Conservation (phyloP, 2,329 filamentous ascomycete genomes). For the Fusarium luffae region DNA sequence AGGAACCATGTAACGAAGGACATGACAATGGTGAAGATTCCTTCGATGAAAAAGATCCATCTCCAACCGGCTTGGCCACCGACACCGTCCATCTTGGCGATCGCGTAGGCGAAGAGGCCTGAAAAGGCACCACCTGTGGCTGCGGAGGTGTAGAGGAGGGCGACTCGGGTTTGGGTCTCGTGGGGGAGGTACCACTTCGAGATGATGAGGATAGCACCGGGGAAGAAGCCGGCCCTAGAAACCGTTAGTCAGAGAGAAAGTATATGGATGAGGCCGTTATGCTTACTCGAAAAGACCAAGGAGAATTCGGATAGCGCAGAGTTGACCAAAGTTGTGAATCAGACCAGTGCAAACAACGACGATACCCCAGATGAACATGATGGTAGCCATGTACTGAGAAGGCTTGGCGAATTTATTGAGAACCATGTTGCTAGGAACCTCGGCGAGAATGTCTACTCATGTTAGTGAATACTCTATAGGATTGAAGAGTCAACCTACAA, state of each 20-base stretch:
- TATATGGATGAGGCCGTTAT: too few relatives aligned
- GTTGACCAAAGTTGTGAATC: conserved; percentile 28
- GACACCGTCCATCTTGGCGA: conserved; percentile 36
- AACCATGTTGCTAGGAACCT: conserved; percentile 35
- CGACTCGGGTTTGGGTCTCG: conserved; percentile 45
- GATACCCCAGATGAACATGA: conserved; percentile 33
- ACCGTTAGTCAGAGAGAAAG: too few relatives aligned
- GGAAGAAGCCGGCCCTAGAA: conserved; percentile 45
- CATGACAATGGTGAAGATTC: conserved; percentile 48
- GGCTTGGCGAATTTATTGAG: conserved; percentile 32
- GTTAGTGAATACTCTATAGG: neutral
- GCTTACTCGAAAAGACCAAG: conserved; percentile 27
- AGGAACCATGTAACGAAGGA: conserved; percentile 59
- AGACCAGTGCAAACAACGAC: conserved; percentile 25
- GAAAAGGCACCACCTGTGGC: conserved; percentile 43
- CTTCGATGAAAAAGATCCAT: conserved; percentile 46
- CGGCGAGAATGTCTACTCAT: conserved; percentile 18
- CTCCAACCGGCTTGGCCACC: conserved; percentile 36
- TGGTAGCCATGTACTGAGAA: conserved; percentile 30
- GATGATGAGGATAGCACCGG: conserved; percentile 46
- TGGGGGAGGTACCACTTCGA: conserved; percentile 48
- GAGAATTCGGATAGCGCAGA: conserved; percentile 21
- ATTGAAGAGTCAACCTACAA: neutral
- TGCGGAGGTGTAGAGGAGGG: conserved; percentile 46
- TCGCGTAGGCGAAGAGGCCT: conserved; percentile 37